Percentiles rank a stretch among this genome's conserved stretches.
phyloP scores from a whole-genome alignment of 371 early-diverging fungal species.

The Mucor mucedo region DNA sequence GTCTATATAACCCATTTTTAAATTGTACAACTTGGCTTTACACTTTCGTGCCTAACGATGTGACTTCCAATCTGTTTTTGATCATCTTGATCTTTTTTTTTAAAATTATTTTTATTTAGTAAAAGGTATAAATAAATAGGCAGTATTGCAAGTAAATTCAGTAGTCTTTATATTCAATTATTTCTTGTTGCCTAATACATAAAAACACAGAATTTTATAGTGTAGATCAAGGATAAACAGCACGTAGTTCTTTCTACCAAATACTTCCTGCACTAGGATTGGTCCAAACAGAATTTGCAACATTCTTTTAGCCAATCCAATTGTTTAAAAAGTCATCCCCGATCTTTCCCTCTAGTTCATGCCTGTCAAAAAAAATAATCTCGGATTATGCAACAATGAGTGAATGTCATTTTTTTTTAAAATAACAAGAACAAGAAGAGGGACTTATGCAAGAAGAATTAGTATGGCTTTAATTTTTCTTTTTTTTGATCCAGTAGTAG shows the following conservation, averaged over 20 bases:
- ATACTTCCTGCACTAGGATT: conserved; percentile 1
- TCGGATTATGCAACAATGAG: too few species aligned
- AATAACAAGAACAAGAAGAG: too few species aligned
- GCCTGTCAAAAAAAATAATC: background rate
- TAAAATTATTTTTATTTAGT: conserved; percentile 2
- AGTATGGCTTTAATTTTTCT: too few species aligned
- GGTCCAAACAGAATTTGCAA: conserved; percentile 13
- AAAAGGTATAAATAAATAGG: background rate
- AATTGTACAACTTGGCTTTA: conserved; percentile 9
- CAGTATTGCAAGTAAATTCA: background rate
- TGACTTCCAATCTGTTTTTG: conserved; percentile 18
- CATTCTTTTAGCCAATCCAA: conserved; percentile 9
- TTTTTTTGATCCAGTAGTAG: too few species aligned
- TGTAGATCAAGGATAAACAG: background rate
- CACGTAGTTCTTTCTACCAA: background rate
- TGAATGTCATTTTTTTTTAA: too few species aligned
- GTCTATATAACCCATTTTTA: conserved; percentile 10
- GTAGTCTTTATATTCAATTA: background rate
- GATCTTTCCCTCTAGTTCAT: background rate
- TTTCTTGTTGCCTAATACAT: too few species aligned
- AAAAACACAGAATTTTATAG: too few species aligned
- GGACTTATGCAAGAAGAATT: too few species aligned
- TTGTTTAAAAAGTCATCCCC: background rate
- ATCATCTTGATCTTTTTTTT: conserved; percentile 20
- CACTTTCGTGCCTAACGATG: conserved; percentile 2